Percentiles rank a stretch among this genome's conserved stretches.
phyloP scores from a whole-genome alignment of 2,329 filamentous ascomycete species.

The Xylaria sp. region DNA sequence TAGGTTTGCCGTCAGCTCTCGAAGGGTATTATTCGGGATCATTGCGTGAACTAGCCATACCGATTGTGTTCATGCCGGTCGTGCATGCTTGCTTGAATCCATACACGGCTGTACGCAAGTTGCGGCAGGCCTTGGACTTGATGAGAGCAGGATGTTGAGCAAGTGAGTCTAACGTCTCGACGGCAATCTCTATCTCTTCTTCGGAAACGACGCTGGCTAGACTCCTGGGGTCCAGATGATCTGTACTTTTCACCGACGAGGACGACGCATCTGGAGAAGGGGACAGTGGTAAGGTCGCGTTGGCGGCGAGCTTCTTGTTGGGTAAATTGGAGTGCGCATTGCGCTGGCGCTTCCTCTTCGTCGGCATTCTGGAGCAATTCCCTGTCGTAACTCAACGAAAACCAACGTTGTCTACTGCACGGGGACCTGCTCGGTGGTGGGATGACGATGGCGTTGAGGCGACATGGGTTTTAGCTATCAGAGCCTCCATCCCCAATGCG shows the following conservation, averaged over 20 bases:
- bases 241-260: constrained; percentile 51
- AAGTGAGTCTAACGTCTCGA: constrained; percentile 70
- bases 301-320: constrained; percentile 48
- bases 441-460: constrained; percentile 8
- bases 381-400: neutral
- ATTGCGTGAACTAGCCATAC: constrained; percentile 8
- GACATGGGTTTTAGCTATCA: neutral
- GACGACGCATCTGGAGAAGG: constrained; percentile 44
- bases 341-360: constrained; percentile 56
- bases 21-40: constrained; percentile 15
- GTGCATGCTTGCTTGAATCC: constrained; percentile 76
- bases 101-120: constrained; percentile 73
- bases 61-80: constrained; percentile 68
- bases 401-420: neutral
- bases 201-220: constrained; percentile 65
- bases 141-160: constrained; percentile 69
- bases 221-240: constrained; percentile 57
- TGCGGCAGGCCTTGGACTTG: constrained; percentile 75
- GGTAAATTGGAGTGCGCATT: constrained; percentile 47
- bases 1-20: constrained; percentile 36
- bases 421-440: neutral
- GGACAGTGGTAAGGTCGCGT: constrained; percentile 47
- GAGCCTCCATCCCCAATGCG: constrained; percentile 11
- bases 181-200: constrained; percentile 73
- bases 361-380: constrained; percentile 55